Evolutionary conservation across 2,329 filamentous ascomycete genomes (phyloP), one percentile per base, ranked within the genome.

Genomic region (Fusarium sarcochroum): DNA sequence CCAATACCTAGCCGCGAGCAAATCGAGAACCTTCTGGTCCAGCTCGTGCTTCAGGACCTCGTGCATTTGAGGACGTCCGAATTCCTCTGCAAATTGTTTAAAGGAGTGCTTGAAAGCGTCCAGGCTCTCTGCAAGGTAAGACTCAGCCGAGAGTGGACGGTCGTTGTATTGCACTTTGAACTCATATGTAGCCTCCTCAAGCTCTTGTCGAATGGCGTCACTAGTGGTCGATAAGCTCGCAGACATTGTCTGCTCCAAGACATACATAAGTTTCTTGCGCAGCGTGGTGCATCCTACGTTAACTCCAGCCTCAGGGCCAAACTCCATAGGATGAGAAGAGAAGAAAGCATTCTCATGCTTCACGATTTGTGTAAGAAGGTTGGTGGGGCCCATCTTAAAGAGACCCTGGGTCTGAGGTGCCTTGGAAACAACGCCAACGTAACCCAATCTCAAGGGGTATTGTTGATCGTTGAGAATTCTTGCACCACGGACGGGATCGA

Each of bases 101-200:
- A 99, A 99, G 0, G 93, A 93, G 79, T 98, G 97, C 81, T 99
- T 99, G 86, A 99, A 98, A 20, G 91, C 90, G 78, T 99, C 96
- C 5, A 99, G 83, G 70, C 93, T 97, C 79, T 98, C 96, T 3
- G 96, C 96, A 38, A 99, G 87, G 77, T 99, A 99, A 6, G 95
- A 97, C 77, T 99, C 96, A 3, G 96, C 96, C 50, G 93, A 97
- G 35, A 99, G 84, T 2, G 95, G 93, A 8, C 96, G 90, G 77
- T 99, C 96, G 75, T 99, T 99, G 82, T 99, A 99, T 79, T 99
- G 97, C 7, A 99, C 96, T 79, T 99, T 99, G 85, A 97, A 99
- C 80, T 99, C 95, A 76, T 99, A 99, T 0, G 93, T 95, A 5
- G 96, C 94, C 80, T 99, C 96, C 75, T 98, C 95, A 0, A 99